phyloP scores from a whole-genome alignment of 352 stramenopile species.

The Phytopythium cucurbitacearum region DNA sequence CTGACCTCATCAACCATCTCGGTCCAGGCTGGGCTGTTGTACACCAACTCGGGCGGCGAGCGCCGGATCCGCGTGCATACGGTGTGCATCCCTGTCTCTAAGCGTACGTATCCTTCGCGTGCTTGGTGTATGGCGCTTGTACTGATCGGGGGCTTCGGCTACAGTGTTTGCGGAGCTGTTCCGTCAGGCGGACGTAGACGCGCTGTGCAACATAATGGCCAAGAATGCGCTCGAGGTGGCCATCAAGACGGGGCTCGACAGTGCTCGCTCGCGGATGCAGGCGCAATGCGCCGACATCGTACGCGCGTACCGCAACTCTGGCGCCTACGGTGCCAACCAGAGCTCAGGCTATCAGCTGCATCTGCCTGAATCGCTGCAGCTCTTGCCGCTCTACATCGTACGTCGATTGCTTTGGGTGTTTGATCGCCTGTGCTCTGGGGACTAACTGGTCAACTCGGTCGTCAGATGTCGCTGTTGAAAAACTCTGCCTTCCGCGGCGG shows the following conservation, averaged over 20 bases:
- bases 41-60: conserved; percentile 96
- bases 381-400: conserved; percentile 95
- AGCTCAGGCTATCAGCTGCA: conserved; percentile 73
- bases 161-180: conserved; percentile 91
- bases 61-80: conserved; percentile 98
- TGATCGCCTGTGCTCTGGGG: too few species aligned
- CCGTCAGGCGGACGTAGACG: conserved; percentile 90
- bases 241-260: conserved; percentile 94
- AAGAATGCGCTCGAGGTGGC: conserved; percentile 94
- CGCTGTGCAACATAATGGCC: conserved; percentile 92
- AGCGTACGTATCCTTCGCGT: conserved; percentile 39
- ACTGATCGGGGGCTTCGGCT: conserved; percentile 5
- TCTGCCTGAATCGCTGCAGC: conserved; percentile 89
- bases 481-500: conserved; percentile 95
- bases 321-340: conserved; percentile 67
- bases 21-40: conserved; percentile 96
- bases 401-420: conserved; percentile 7
- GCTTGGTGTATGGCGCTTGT: background rate
- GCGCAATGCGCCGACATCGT: conserved; percentile 93
- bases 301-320: conserved; percentile 83
- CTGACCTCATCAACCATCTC: conserved; percentile 93
- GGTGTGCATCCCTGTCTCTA: conserved; percentile 92
- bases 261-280: conserved; percentile 90
- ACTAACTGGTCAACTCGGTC: background rate
- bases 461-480: conserved; percentile 97